Evolutionary conservation across 257 asterid genomes (phyloP), one percentile per base, ranked within the genome.

Genomic region (Nicotiana tomentosiformis): DNA sequence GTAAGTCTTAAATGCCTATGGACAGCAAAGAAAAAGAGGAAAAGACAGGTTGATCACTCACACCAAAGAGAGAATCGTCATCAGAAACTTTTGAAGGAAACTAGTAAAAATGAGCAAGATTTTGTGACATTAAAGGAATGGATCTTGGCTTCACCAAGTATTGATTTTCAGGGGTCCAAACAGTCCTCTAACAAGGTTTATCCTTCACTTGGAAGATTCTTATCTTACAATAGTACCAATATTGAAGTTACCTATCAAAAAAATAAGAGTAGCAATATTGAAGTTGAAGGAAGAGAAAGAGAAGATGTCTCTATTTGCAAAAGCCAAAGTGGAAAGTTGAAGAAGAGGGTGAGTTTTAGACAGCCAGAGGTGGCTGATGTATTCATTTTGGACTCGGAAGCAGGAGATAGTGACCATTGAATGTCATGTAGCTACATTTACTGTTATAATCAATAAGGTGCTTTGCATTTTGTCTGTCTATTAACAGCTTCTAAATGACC

Each of bases 341-440:
- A 87, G 92, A 92, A 91, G 87, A 91, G 74, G 80, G 97, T 93
- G 82, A 86, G 91, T 10, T 93, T 93, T 56, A 87, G 89, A 70
- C 81, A 88, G 20, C 96, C 96, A 6, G 91, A 86, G 82, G 93
- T 93, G 68, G 91, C 92, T 15, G 89, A 91, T 4, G 74, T 91
- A 37, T 91, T 91, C 83, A 82, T 85, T 77, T 69, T 90, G 62
- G 84, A 85, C n/a, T 39, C 91, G 9, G 3, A 43, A 15, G 83
- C 82, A 1, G 83, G 83, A 33, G 51, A 26, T 10, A 53, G 6
- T 1, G 5, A 53, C 62, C 7, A 46, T 49, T 74, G 62, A 74
- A 46, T 46, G 12, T 46, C 32, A 72, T 46, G 78, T 20, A 57
- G 26, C 58, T 70, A 70, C 20, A 56, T 39, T 65, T 49, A 33